These are phyloP conservation scores for Monilinia aucupariae DNA, from an alignment of 2,329 filamentous ascomycete genomes.

Conservation along the genomic window DNA sequence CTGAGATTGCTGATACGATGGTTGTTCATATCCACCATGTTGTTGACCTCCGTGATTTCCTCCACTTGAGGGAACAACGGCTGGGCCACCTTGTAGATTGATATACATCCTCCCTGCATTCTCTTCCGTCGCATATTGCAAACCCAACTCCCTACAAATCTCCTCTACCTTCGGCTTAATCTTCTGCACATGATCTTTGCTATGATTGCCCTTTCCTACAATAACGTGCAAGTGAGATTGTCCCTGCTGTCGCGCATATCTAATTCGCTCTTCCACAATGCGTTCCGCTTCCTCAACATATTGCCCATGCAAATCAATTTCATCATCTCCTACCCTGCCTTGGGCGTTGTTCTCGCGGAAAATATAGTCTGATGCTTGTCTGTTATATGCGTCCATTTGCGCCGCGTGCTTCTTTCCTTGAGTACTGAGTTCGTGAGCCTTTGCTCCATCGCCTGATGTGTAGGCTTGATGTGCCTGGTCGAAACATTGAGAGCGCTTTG, in stretches of 20 bases:
- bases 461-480: slow-evolving; percentile 74
- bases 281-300: slow-evolving; percentile 93
- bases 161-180: slow-evolving; percentile 94
- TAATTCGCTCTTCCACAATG: slow-evolving; percentile 80
- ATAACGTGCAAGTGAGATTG: slow-evolving; percentile 96
- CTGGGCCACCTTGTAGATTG: slow-evolving; percentile 70
- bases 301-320: slow-evolving; percentile 85
- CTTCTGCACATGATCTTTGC: slow-evolving; percentile 75
- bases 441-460: slow-evolving; percentile 70
- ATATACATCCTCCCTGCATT: slow-evolving; percentile 81
- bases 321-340: slow-evolving; percentile 69
- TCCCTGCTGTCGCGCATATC: slow-evolving; percentile 82
- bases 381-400: slow-evolving; percentile 83
- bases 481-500: slow-evolving; percentile 72
- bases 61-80: slow-evolving; percentile 26
- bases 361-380: slow-evolving; percentile 86
- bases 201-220: slow-evolving; percentile 92
- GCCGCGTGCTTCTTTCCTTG: slow-evolving; percentile 79
- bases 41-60: slow-evolving; percentile 39
- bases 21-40: slow-evolving; percentile 42
- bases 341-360: slow-evolving; percentile 89
- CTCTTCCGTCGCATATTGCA: slow-evolving; percentile 86
- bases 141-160: slow-evolving; percentile 74
- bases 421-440: slow-evolving; percentile 74
- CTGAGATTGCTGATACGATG: slow-evolving; percentile 35